Base-by-base conservation (phyloP, 192 early-diverging fungal species). In the Chytriomyces sp. region DNA sequence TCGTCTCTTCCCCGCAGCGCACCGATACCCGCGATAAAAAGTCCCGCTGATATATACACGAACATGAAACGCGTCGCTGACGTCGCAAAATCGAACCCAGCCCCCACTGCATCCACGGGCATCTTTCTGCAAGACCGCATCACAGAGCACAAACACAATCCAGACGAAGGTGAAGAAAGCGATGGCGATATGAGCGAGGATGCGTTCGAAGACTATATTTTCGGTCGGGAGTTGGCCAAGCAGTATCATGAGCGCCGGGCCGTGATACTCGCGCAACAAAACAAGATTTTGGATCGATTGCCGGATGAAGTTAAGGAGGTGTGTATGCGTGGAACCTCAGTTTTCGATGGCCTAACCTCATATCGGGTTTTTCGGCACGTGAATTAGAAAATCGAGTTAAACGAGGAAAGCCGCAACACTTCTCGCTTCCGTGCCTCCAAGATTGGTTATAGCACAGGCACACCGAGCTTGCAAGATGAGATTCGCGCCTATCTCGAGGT, bases 131-230 rank as follows among this genome's bases (percentile, higher is more conserved):
- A 66, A 55, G 54, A 64, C 14, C 53, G 26, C 7, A 44, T 65
- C 28, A 55, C 36, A 28, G 55, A 64, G 12, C 60, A 34, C 30
- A 26, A 14, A 40, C 6, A 72, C 28, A 54, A 30, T 10, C 22
- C 57, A 25, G 22, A 59, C 8, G 72, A 79, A 19, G 53, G 59
- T 37, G 81, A 79, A 31, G 37, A 77, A 37, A 58, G 52, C 12
- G 70, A 52, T 30, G 39, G 64, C 1, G 73, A 75, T 6, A 28
- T 44, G n/a, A 57, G 26, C 19, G 74, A 74, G 17, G 73, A 72
- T 22, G 81, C 77, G 4, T 59, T 77, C 31, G 81, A 82, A n/a
- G 75, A 82, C 30, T 82, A 72, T 52, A 19, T 82, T 28, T 78
- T 82, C 44, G 77, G 77, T 19, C 58, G 73, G 26, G 81, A 82